Conservation (phyloP, 805 yeast species). For the Yueomyces sp. region DNA sequence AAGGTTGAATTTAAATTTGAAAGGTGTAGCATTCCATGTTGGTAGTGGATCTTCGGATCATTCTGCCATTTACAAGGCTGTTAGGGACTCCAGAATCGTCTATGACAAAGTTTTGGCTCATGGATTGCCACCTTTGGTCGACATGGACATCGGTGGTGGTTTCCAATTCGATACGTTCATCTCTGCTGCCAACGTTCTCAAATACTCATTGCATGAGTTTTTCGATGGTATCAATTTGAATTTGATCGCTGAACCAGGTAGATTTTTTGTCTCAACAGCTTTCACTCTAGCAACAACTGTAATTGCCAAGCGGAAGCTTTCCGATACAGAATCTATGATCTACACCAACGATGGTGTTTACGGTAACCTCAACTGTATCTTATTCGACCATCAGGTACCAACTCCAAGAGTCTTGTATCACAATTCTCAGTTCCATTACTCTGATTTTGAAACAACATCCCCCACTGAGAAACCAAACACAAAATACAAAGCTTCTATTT, state of each 20-base stretch:
- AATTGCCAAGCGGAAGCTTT: constrained; percentile 59
- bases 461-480: constrained; percentile 1
- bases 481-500: constrained; percentile 43
- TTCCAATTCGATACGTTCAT: constrained; percentile 54
- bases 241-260: constrained; percentile 88
- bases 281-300: constrained; percentile 76
- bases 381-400: constrained; percentile 84
- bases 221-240: constrained; percentile 35
- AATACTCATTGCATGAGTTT: constrained; percentile 36
- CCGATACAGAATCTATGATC: constrained; percentile 43
- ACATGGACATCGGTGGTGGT: constrained; percentile 91
- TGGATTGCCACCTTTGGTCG: constrained; percentile 28
- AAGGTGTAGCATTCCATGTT: constrained; percentile 89
- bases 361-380: constrained; percentile 87
- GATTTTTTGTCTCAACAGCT: constrained; percentile 75
- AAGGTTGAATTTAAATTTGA: constrained; percentile 46
- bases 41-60: constrained; percentile 87
- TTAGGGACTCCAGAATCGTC: constrained; percentile 52
- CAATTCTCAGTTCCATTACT: constrained; percentile 32
- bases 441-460: constrained; percentile 19
- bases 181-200: constrained; percentile 44
- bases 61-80: constrained; percentile 52
- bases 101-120: constrained; percentile 41
- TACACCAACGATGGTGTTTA: constrained; percentile 92
- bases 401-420: constrained; percentile 52